Evolutionary conservation across 164 flowering plant genomes (phyloP).

Genomic region (Aristolochia californica): DNA sequence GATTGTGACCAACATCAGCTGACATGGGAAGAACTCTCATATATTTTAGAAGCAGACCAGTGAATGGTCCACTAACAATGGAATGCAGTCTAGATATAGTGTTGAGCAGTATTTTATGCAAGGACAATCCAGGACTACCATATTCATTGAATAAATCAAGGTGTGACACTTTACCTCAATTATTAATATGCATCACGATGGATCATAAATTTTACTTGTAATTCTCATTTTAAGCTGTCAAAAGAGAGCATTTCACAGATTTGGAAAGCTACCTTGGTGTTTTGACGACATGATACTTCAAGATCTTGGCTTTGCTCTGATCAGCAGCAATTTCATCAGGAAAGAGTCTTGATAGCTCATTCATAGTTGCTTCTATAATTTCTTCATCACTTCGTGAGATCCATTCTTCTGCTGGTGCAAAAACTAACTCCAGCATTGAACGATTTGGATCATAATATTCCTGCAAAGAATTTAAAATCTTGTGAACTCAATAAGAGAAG

Average conservation of each 20-base stretch:
- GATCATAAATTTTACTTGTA: too few species aligned
- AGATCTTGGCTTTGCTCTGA: slow-evolving; percentile 92
- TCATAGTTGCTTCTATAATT: slow-evolving; percentile 92
- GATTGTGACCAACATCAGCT: too few species aligned
- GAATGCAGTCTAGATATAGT: too few species aligned
- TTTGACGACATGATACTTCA: slow-evolving; percentile 90
- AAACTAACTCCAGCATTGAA: slow-evolving; percentile 95
- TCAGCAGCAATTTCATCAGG: slow-evolving; percentile 94
- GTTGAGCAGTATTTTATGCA: too few species aligned
- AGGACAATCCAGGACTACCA: too few species aligned
- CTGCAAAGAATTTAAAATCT: slow-evolving; percentile 26
- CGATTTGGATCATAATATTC: slow-evolving; percentile 84
- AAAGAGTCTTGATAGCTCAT: slow-evolving; percentile 84
- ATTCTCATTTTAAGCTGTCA: not conserved
- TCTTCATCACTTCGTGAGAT: slow-evolving; percentile 77
- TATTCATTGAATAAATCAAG: too few species aligned
- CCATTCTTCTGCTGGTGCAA: slow-evolving; percentile 99
- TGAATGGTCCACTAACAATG: too few species aligned
- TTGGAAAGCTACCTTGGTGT: slow-evolving; percentile 68
- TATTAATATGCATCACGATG: too few species aligned
- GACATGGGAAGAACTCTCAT: too few species aligned
- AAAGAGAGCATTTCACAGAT: not conserved
- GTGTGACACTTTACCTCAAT: too few species aligned
- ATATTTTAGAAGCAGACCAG: too few species aligned
- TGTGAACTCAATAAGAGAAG: not conserved